phyloP scores from a whole-genome alignment of 1,139 yeast species.

The Saccharomycopsis phalli region DNA sequence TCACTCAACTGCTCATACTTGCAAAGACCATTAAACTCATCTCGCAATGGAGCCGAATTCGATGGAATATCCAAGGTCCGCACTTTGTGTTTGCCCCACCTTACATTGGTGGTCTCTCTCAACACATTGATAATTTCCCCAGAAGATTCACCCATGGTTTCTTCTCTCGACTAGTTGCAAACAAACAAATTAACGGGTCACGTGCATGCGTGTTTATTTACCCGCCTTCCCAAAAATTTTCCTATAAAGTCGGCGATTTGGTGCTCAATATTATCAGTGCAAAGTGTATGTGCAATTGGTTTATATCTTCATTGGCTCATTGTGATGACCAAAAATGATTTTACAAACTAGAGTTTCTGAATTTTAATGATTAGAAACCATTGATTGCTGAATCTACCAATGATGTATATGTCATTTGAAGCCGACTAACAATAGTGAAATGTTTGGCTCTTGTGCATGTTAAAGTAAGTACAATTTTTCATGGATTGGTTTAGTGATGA shows the following conservation, averaged over 20 bases:
- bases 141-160: background rate
- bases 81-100: background rate
- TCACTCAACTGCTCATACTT: conserved; percentile 7
- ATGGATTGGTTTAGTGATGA: too few relatives aligned
- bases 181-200: background rate
- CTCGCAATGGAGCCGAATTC: background rate
- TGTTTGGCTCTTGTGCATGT: too few relatives aligned
- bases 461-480: too few relatives aligned
- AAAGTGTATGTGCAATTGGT: background rate
- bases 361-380: conserved; percentile 16
- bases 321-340: conserved; percentile 18
- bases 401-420: too few relatives aligned
- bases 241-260: background rate
- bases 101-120: conserved; percentile 1
- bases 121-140: conserved; percentile 4
- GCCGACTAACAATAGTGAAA: too few relatives aligned
- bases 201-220: background rate
- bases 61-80: conserved; percentile 5
- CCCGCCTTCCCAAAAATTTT: conserved; percentile 1
- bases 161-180: background rate
- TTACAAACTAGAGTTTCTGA: conserved; percentile 21
- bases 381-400: conserved; percentile 1
- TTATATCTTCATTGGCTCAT: background rate
- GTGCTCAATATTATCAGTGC: background rate
- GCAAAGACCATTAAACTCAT: background rate